Evolutionary conservation across 108 stramenopile species (phyloP), one percentile per base, ranked within the genome.

Genomic region (Nannochloropsis salina): DNA sequence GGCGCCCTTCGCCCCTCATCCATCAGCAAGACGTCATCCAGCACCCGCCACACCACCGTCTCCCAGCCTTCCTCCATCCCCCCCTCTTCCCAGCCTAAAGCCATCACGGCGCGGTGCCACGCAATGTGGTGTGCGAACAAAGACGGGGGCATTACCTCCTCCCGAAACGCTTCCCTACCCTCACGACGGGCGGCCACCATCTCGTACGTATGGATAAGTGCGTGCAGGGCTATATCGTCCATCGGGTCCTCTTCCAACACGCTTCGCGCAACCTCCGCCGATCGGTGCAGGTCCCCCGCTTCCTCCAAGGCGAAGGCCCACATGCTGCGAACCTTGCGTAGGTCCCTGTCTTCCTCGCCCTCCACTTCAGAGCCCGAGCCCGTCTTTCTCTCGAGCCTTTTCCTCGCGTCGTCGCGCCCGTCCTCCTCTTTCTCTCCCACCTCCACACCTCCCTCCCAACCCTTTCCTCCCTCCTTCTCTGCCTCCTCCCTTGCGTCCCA

Each of bases 291-390:
- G 2, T 74, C 61, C 2, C 61, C 61, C 8, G 6, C n/a, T 6
- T 74, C 61, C n/a, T 74, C 61, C 61, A 74, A 74, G 61, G 61
- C 61, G 6, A 74, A 74, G n/a, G 61, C 61, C 61, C 61, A 74
- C 61, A 74, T 74, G n/a, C 61, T 74, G 15, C 61, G 61, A 74
- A 74, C 61, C 61, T n/a, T 74, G n/a, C 61, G 61, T 4, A 4
- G 8, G n/a, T 74, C 61, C 4, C 3, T 74, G 3, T 74, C 61
- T n/a, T n/a, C 61, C 61, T 51, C 15, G 12, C 12, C 47, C 47
- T 51, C 47, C 47, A 0, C 15, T 15, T 51, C 47, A 10, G 15
- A 4, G 20, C n/a, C 2, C 61, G 15, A 15, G 20, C 1, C n/a
- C 61, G 15, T 8, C 61, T 74, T 74, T 31, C 31, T 31, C 31